phyloP scores from a whole-genome alignment of 2,329 filamentous ascomycete species.

The Epichloe typhina region DNA sequence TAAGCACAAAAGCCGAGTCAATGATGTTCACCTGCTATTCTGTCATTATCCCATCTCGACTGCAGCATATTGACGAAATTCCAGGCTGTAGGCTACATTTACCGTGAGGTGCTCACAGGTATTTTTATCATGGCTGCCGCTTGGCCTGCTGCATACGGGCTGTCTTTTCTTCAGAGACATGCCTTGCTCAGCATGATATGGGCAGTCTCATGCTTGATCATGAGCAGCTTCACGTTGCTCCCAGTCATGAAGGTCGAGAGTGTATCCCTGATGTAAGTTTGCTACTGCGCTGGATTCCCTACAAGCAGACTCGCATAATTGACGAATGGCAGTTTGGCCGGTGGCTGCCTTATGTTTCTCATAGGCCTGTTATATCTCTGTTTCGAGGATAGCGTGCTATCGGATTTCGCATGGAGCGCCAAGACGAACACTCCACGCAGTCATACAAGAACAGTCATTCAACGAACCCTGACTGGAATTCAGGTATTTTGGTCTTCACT shows the following conservation, averaged over 20 bases:
- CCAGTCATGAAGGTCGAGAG: slow-evolving; percentile 78
- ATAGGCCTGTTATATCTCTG: slow-evolving; percentile 67
- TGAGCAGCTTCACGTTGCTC: slow-evolving; percentile 85
- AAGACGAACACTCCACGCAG: slow-evolving; percentile 9
- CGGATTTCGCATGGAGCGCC: slow-evolving; percentile 19
- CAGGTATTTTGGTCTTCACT: slow-evolving; percentile 34
- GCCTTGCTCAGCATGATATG: slow-evolving; percentile 52
- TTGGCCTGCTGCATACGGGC: slow-evolving; percentile 68
- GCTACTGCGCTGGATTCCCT: neutral
- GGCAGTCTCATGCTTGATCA: slow-evolving; percentile 61
- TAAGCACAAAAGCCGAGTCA: slow-evolving; percentile 25
- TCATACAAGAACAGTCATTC: slow-evolving; percentile 28
- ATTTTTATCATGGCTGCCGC: slow-evolving; percentile 63
- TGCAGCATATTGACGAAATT: neutral
- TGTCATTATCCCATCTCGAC: neutral
- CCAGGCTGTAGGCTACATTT: slow-evolving; percentile 82
- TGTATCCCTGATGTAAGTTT: slow-evolving; percentile 54
- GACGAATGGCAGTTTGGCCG: slow-evolving; percentile 34
- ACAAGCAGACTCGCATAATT: neutral
- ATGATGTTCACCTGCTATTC: slow-evolving; percentile 1
- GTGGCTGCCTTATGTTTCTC: slow-evolving; percentile 64
- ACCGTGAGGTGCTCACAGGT: slow-evolving; percentile 72
- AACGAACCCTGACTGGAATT: slow-evolving; percentile 48
- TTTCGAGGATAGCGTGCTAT: slow-evolving; percentile 54
- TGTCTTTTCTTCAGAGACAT: slow-evolving; percentile 57